Base-by-base conservation (phyloP, 1,284 basidiomycete genomes). In the Takashimella tepidaria region DNA sequence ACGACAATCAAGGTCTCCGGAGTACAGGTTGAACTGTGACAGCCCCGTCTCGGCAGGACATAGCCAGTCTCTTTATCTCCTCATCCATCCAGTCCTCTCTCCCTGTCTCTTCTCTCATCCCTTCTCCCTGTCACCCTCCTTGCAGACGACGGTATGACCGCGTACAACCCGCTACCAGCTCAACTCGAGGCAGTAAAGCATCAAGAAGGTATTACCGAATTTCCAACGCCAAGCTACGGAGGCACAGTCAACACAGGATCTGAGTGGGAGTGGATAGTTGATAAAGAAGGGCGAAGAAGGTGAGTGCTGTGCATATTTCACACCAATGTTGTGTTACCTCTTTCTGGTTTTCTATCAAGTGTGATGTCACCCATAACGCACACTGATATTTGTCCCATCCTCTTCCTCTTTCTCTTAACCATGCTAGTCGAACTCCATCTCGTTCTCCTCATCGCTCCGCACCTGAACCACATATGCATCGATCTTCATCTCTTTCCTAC, bases 181-280 rank as follows among this genome's bases (percentile, higher is more conserved):
- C 72, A 74, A 50, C 43, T 74, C 11, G 56, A 64, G 48, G 67
- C 68, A 11, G 68, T 64, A n/a, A 63, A 72, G 49, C 67, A 68
- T 46, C 52, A 61, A 43, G 23, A 42, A 16, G 26, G 54, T 13
- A 57, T 47, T 22, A 57, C 54, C 41, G 76, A 79, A 55, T 67
- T 77, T 50, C 70, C 76, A 55, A 80, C 82, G 21, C 81, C 83
- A 51, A 80, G 65, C 8, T 82, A 85, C 69, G 82, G 81, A 57
- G 81, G 81, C 40, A 75, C 79, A 65, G 80, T 83, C 62, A 75
- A 66, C 49, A 73, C 73, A 5, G 73, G 73, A 16, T 67, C 63
- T 45, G 71, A 75, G 50, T 75, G 72, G 72, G 73, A 75, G 40
- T 73, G 64, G 51, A 63, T 70, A 22, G 60, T 69, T 19, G 62